Base-by-base conservation (phyloP, 352 stramenopile species). In the Globisporangium mamillatum region DNA sequence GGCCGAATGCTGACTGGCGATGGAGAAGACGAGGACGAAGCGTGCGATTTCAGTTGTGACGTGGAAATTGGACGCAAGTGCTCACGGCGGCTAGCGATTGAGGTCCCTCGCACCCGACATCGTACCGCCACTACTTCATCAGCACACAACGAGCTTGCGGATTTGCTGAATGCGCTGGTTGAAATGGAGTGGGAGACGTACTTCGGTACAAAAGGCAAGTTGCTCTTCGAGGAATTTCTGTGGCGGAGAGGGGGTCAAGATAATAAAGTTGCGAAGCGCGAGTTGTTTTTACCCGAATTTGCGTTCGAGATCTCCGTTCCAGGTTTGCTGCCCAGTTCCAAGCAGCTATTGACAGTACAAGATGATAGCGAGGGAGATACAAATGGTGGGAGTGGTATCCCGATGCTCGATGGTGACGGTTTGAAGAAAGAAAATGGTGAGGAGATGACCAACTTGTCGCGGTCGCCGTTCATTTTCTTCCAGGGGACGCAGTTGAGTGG, bases 171-270 rank as follows among this genome's bases (percentile, higher is more conserved):
- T 55, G 59, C 66, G 32, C 48, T 84, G 2, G 27, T 89, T 8
- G 69, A 79, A 32, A 78, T 89, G 53, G 71, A 86, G 46, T 89
- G 80, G 80, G 73, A 80, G 60, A 89, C 80, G 18, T 76, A 80
- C 74, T 89, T 82, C 46, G 80, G 80, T 12, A 78, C 75, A 24
- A 72, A 66, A 25, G 80, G 80, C 27, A 41, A 58, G 6, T 54
- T 89, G 46, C 36, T 60, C 4, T 59, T 77, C 22, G 60, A 56
- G 18, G 50, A 69, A 1, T 60, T 32, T n/a, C 55, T 73, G 36
- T 75, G 64, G 71, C 32, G 12, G 41, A 18, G 20, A 52, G 38
- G 10, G 50, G 44, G 2, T 14, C 29, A 46, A 29, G 18, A 20
- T 8, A 16, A 44, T 5, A 20, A 57, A 0, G n/a, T 50, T 46